Base-by-base conservation (phyloP, 495 filamentous ascomycete genomes). In the Alectoria sarmentosa region DNA sequence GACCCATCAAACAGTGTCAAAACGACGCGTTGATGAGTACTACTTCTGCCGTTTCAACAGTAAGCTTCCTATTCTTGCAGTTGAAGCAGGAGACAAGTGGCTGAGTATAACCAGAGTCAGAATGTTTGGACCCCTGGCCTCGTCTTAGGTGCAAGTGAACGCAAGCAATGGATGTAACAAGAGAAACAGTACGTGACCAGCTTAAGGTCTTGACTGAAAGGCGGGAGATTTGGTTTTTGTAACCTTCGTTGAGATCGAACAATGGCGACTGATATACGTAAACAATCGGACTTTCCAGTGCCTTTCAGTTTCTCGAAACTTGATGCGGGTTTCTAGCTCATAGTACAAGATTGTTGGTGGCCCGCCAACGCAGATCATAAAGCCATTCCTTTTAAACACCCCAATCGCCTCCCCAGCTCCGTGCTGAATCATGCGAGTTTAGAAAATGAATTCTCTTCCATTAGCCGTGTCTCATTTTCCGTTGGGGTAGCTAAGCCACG, bases 401-500 rank as follows among this genome's bases (percentile, higher is more conserved):
- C 21, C 36, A 34, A 44, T 32, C 34, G n/a, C 26, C 26, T 37
- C 61, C 41, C 52, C 30, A 63, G 61, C 61, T 56, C 61, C 61
- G 54, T 63, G 61, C 61, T 63, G 15, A 57, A 44, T 32, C 38
- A 58, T 58, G 61, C 61, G 42, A 56, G 19, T 34, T 26, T 57
- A 46, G n/a, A 37, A 57, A 58, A 26, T 11, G 28, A 36, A 63
- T 32, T 32, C 15, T 55, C 11, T 13, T 30, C 39, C 39, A 46
- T 38, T 23, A 58, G 49, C 52, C 39, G 44, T 63, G 3, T 37
- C 36, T 57, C 61, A 48, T 63, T 34, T 21, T 19, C 34, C 38
- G 26, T 60, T 60, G n/a, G n/a, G n/a, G n/a, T 49, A 49, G 38
- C 62, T 61, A 72, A 11, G 57, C 70, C 49, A 88, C 88, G 61